These are phyloP conservation scores for Bipolaris cookei DNA, from an alignment of 2,329 filamentous ascomycete genomes.

Conservation along the genomic window DNA sequence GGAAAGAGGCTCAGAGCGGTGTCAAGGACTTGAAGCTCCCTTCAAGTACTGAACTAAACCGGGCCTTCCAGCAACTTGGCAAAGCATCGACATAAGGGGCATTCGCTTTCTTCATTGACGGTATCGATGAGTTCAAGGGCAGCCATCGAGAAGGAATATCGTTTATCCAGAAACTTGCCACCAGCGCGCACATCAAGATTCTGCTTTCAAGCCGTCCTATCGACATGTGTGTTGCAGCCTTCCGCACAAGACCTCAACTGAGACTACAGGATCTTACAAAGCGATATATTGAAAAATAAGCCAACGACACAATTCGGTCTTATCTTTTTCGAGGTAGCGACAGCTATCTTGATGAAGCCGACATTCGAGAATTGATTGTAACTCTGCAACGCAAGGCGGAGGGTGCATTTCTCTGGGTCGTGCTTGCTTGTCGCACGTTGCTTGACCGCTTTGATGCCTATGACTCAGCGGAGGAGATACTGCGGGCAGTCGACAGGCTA, in stretches of 20 bases:
- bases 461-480: neutral
- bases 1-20: neutral
- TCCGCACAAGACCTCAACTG: neutral
- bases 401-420: slow-evolving; percentile 2
- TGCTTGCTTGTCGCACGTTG: slow-evolving; percentile 2
- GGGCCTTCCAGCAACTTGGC: neutral
- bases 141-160: neutral
- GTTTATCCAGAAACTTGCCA: neutral
- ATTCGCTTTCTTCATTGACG: slow-evolving; percentile 7
- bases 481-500: neutral
- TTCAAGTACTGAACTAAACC: neutral
- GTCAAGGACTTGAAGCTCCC: neutral
- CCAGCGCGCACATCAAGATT: neutral
- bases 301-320: neutral
- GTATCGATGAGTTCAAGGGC: slow-evolving; percentile 5
- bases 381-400: neutral
- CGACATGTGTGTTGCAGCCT: neutral
- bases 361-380: neutral
- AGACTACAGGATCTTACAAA: slow-evolving; percentile 2
- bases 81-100: neutral
- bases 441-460: neutral
- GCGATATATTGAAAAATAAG: neutral
- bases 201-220: neutral
- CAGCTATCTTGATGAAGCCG: neutral
- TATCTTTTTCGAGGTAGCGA: neutral